Evolutionary conservation across 108 stramenopile species (phyloP).

Genomic region (Stephanodiscus minutulus): DNA sequence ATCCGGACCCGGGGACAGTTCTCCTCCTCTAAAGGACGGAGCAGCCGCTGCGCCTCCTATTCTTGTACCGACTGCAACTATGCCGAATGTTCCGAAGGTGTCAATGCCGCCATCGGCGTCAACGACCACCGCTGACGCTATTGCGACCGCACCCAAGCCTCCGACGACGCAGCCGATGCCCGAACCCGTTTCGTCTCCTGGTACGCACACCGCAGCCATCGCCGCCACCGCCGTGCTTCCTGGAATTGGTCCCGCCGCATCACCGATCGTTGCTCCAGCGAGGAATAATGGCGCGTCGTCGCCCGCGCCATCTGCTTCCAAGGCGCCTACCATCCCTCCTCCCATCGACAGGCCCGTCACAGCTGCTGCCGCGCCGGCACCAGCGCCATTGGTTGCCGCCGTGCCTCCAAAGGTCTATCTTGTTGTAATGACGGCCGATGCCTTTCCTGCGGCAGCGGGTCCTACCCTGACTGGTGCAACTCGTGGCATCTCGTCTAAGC

Average conservation of each 20-base stretch:
- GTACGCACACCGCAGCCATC: background rate
- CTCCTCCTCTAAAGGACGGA: background rate
- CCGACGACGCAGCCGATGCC: background rate
- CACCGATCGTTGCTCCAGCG: background rate
- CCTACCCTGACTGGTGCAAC: background rate
- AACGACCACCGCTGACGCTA: too few species aligned
- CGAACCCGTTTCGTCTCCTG: background rate
- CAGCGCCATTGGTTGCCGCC: too few species aligned
- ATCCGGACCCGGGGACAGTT: background rate
- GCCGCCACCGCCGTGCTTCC: background rate
- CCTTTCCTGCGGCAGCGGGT: background rate
- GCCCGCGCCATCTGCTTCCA: conserved; percentile 1
- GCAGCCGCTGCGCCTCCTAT: background rate
- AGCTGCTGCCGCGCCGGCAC: background rate
- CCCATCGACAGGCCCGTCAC: background rate
- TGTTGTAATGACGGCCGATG: background rate
- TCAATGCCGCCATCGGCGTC: background rate
- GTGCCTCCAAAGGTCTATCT: background rate
- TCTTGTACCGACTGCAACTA: background rate
- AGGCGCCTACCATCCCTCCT: background rate
- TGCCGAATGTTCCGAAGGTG: background rate
- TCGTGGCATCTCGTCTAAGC: background rate
- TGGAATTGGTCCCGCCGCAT: background rate
- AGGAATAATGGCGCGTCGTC: background rate
- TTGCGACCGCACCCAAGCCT: background rate